Evolutionary conservation across 164 flowering plant species (phyloP), one percentile per base, ranked within the genome.

Genomic region (Kingdonia uniflora): DNA sequence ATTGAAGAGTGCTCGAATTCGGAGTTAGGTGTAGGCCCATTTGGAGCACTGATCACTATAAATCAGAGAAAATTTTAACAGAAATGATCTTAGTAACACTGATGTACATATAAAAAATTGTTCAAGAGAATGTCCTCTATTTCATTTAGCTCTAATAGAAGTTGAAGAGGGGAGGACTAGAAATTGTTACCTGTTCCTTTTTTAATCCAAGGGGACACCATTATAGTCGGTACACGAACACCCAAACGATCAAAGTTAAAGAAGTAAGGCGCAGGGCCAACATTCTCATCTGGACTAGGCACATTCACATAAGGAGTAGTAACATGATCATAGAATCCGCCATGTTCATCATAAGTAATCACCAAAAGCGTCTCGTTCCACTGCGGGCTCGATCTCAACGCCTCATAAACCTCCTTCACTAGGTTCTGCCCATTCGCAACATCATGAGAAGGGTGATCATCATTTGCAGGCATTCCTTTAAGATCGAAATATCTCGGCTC

Each of bases 151-250:
- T 17, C 3, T 14, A 50, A 26, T 13, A 25, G 39, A 40, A 7
- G 15, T 41, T 10, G 22, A 22, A 10, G 2, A 20, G 16, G 6
- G 38, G 1, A 40, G 24, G 24, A 42, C 6, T 14, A 19, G 37
- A 42, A 13, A 56, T 55, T 29, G 8, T n/a, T 68, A 87, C 92
- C 87, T 42, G 87, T 82, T 44, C 92, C 92, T 72, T 80, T 84
- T 74, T 82, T 77, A 71, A 87, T 87, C 98, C 98, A 91, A 64
- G 98, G 98, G 39, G 98, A 91, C 53, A 84, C 85, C 95, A 91
- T 85, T 49, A 87, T 82, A 0, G 92, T 85, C 0, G 95, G 98
- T 21, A 91, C 94, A 2, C 96, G 90, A 68, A 87, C 96, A 3
- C 96, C 96, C 24, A 91, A 76, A 50, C 95, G 54, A 68, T 87